Percentiles rank a stretch among this genome's conserved stretches.
Evolutionary conservation across 345 rosid genomes (phyloP).

Genomic region (Brassica incana): DNA sequence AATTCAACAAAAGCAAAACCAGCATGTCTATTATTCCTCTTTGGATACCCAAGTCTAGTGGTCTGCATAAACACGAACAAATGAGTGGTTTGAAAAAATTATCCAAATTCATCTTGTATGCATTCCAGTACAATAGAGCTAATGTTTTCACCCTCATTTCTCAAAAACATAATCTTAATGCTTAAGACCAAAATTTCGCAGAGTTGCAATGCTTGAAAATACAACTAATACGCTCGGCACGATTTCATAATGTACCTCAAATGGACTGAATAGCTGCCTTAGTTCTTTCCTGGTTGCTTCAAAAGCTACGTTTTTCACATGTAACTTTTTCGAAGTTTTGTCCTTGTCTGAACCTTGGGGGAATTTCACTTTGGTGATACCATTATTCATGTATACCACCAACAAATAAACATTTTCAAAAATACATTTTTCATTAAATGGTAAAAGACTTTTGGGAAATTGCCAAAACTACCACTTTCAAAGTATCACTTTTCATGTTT

Average conservation of each 20-base stretch:
- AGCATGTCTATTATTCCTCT: conserved; percentile 3
- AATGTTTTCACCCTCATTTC: not conserved
- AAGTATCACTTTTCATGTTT: no score
- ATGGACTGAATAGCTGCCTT: conserved; percentile 80
- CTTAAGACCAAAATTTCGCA: not conserved
- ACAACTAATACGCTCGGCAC: not conserved
- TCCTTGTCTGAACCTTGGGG: conserved; percentile 50
- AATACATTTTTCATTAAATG: no score
- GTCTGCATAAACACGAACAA: conserved; percentile 45
- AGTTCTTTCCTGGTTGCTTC: conserved; percentile 87
- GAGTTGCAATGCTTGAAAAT: not conserved
- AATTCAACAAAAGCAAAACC: conserved; percentile 89
- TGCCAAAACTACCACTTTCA: no score
- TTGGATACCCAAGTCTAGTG: conserved; percentile 78
- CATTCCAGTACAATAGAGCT: not conserved
- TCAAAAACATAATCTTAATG: not conserved
- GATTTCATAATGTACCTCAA: conserved; percentile 59
- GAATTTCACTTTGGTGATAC: no score
- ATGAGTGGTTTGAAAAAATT: not conserved
- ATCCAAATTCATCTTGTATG: not conserved
- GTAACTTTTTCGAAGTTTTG: conserved; percentile 68
- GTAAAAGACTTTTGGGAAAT: no score
- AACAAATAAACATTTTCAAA: no score
- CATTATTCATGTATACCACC: no score
- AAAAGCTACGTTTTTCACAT: conserved; percentile 81